phyloP scores from a whole-genome alignment of 139 green algal species.

The Chlorella sp. region DNA sequence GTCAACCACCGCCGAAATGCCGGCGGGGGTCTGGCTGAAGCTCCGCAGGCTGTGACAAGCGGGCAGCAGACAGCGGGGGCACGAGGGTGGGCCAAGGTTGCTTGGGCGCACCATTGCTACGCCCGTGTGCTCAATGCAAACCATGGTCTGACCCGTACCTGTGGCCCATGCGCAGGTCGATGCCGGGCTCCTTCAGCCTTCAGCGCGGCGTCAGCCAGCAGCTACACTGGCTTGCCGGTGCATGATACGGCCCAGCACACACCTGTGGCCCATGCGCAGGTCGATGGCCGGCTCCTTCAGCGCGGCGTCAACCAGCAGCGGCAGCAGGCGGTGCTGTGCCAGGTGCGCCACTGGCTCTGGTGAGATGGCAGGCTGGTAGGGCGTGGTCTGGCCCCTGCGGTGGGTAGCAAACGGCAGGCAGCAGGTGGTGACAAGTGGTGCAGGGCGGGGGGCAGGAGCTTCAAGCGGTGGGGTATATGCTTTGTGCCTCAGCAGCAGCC shows the following conservation, averaged over 20 bases:
- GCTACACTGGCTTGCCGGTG: too few species aligned
- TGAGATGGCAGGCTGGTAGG: slow-evolving; percentile 45
- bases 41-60: slow-evolving; percentile 8
- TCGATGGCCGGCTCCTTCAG: slow-evolving; percentile 13
- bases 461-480: too few species aligned
- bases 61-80: too few species aligned
- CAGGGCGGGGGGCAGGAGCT: too few species aligned
- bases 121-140: too few species aligned
- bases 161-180: slow-evolving; percentile 29
- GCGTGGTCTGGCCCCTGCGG: slow-evolving; percentile 43
- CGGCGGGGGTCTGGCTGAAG: not conserved
- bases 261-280: slow-evolving; percentile 40
- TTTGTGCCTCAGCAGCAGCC: too few species aligned
- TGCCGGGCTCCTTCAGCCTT: not conserved
- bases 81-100: too few species aligned
- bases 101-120: too few species aligned
- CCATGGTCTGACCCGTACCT: too few species aligned
- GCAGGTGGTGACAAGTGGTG: too few species aligned
- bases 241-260: too few species aligned
- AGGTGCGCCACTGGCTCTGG: slow-evolving; percentile 86
- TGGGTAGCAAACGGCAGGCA: not conserved
- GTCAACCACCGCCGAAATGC: slow-evolving; percentile 38
- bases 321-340: slow-evolving; percentile 85
- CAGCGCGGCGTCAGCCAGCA: slow-evolving; percentile 54
- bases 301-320: slow-evolving; percentile 58